Percentiles rank a stretch among this genome's conserved stretches.
phyloP scores from a whole-genome alignment of 2,329 filamentous ascomycete genomes.

The Pseudopyrenochaeta lycopersici region DNA sequence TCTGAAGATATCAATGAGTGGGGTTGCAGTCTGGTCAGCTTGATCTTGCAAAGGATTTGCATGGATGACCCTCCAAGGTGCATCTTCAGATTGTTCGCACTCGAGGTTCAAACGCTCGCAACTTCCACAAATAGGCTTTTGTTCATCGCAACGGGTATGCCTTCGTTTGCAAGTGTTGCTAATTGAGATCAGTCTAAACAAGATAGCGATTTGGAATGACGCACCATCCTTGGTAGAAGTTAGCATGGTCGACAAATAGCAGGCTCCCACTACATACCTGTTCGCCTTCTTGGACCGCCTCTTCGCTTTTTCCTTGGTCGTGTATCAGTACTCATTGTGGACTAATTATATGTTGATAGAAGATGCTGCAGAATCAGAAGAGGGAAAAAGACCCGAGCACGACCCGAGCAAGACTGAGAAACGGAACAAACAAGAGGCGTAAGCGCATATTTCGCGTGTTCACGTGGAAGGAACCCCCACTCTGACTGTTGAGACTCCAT shows the following conservation, averaged over 20 bases:
- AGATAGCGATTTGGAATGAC: background rate
- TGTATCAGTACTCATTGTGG: background rate
- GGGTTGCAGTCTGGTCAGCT: constrained; percentile 5
- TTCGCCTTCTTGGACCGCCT: constrained; percentile 37
- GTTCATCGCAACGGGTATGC: constrained; percentile 48
- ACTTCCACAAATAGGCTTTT: constrained; percentile 43
- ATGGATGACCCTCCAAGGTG: constrained; percentile 14
- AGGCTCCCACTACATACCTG: constrained; percentile 20
- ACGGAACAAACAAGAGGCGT: background rate
- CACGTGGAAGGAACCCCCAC: background rate
- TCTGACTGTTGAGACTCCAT: background rate
- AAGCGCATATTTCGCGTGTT: background rate
- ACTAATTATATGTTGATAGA: background rate
- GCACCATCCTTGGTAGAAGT: constrained; percentile 25
- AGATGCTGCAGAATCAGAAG: too few species aligned
- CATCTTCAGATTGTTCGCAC: constrained; percentile 37
- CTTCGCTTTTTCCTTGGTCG: constrained; percentile 34
- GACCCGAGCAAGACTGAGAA: too few species aligned
- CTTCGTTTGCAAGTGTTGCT: constrained; percentile 46
- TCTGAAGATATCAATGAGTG: constrained; percentile 33
- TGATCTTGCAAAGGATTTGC: constrained; percentile 5
- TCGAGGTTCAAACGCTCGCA: constrained; percentile 40
- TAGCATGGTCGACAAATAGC: background rate
- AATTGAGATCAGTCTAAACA: constrained; percentile 2
- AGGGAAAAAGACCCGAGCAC: background rate